Percentiles rank a stretch among this genome's conserved stretches.
Conservation (phyloP, 129 eudicot species). For the Flaveria brownii region DNA sequence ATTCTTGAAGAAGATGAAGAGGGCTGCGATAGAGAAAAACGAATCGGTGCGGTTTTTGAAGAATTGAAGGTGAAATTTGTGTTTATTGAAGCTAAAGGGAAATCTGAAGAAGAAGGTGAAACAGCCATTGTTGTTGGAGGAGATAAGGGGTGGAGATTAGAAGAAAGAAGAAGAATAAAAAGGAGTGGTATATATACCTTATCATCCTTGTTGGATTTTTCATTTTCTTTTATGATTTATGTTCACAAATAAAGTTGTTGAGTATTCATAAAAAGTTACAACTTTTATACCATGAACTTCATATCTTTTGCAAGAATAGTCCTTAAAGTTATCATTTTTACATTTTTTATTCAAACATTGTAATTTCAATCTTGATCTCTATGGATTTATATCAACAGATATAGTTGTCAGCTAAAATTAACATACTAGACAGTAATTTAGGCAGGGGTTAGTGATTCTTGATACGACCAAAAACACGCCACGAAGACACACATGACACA, state of each 20-base stretch:
- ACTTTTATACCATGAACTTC: conserved; percentile 14
- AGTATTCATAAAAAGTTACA: conserved; percentile 19
- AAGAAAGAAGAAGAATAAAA: conserved; percentile 28
- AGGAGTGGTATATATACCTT: conserved; percentile 47
- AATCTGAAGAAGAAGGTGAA: conserved; percentile 55
- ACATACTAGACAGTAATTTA: neutral
- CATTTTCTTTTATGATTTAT: neutral
- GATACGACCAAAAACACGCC: neutral
- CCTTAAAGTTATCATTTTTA: neutral
- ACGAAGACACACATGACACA: neutral
- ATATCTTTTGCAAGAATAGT: neutral
- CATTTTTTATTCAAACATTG: neutral
- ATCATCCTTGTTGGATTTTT: conserved; percentile 36
- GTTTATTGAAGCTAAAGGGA: conserved; percentile 45
- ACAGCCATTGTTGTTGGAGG: conserved; percentile 53
- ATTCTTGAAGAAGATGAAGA: conserved; percentile 39
- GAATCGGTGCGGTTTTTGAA: conserved; percentile 32
- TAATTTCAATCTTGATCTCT: neutral
- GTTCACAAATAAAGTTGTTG: conserved; percentile 15
- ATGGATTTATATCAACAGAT: neutral
- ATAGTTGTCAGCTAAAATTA: neutral
- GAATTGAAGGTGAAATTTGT: conserved; percentile 30
- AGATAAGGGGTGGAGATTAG: conserved; percentile 46
- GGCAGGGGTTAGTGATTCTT: too few species aligned
- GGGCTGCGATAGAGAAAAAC: conserved; percentile 38